These are phyloP conservation scores for Colletotrichum euphorbiae DNA, from an alignment of 2,329 filamentous ascomycete genomes.

Conservation along the genomic window DNA sequence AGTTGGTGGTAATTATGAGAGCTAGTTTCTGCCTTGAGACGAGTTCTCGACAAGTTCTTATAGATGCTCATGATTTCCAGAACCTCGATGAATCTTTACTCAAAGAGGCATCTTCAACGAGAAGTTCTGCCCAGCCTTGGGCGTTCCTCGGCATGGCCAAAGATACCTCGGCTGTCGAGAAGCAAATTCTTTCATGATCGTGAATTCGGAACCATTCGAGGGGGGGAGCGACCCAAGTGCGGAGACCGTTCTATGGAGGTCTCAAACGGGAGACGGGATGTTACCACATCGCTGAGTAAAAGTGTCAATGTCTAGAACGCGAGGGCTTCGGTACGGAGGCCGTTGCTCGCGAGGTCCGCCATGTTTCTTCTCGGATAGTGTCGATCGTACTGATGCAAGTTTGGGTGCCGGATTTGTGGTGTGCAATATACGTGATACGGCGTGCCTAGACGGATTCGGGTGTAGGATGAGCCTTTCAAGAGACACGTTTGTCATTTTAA, in stretches of 20 bases:
- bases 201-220: background rate
- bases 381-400: conserved; percentile 4
- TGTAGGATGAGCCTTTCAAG: background rate
- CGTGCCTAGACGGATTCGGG: conserved; percentile 7
- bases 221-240: background rate
- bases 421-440: conserved; percentile 8
- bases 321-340: background rate
- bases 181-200: conserved; percentile 4
- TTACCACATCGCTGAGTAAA: conserved; percentile 7
- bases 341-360: conserved; percentile 2
- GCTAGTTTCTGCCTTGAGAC: background rate
- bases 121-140: conserved; percentile 5
- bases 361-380: conserved; percentile 13
- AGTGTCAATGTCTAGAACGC: conserved; percentile 1
- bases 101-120: conserved; percentile 25
- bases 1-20: background rate
- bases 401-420: background rate
- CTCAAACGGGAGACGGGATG: conserved; percentile 1
- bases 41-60: conserved; percentile 15
- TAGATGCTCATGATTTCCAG: conserved; percentile 1
- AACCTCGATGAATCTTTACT: conserved; percentile 6
- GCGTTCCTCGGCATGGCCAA: conserved; percentile 5
- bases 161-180: conserved; percentile 19
- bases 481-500: conserved; percentile 4
- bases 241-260: background rate